A percentile compares a stretch with the other conserved stretches of the same genome.
Evolutionary conservation across 2,329 filamentous ascomycete species (phyloP).

Genomic region (Penicillium sp.): DNA sequence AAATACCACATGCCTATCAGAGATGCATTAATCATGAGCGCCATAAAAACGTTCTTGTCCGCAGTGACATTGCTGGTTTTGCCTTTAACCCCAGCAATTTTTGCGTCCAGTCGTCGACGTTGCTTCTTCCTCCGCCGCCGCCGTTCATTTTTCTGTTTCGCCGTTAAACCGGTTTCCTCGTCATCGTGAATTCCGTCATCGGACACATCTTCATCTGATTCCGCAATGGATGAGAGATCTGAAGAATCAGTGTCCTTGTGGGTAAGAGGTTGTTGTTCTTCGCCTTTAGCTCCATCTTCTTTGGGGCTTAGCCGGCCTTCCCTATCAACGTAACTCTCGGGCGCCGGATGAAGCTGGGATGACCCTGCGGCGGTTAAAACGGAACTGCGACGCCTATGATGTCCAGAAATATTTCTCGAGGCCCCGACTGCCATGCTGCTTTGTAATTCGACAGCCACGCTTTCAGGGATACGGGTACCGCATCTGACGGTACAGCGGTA

Average conservation of each 20-base stretch:
- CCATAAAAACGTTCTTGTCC: conserved; percentile 67
- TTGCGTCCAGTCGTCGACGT: conserved; percentile 66
- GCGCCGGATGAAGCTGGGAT: conserved; percentile 35
- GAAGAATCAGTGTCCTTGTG: conserved; percentile 36
- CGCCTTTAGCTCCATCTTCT: conserved; percentile 24
- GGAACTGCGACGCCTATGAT: conserved; percentile 38
- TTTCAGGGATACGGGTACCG: neutral
- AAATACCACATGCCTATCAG: conserved; percentile 85
- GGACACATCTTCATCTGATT: conserved; percentile 55
- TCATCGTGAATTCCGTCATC: conserved; percentile 77
- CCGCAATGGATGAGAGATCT: conserved; percentile 40
- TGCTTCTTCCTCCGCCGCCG: conserved; percentile 63
- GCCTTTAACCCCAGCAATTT: conserved; percentile 59
- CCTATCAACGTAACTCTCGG: conserved; percentile 35
- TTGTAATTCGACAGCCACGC: conserved; percentile 1
- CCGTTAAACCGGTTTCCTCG: conserved; percentile 82
- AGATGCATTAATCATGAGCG: conserved; percentile 68
- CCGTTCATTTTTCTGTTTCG: conserved; percentile 62
- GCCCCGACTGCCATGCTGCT: conserved; percentile 31
- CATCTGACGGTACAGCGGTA: conserved; percentile 1
- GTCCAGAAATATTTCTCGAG: conserved; percentile 23
- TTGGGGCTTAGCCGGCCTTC: conserved; percentile 17
- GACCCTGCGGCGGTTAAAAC: conserved; percentile 45
- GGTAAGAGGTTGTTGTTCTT: conserved; percentile 32
- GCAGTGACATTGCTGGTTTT: conserved; percentile 68